Conservation (phyloP, 371 early-diverging fungal genomes). For the Mucor sp. region DNA sequence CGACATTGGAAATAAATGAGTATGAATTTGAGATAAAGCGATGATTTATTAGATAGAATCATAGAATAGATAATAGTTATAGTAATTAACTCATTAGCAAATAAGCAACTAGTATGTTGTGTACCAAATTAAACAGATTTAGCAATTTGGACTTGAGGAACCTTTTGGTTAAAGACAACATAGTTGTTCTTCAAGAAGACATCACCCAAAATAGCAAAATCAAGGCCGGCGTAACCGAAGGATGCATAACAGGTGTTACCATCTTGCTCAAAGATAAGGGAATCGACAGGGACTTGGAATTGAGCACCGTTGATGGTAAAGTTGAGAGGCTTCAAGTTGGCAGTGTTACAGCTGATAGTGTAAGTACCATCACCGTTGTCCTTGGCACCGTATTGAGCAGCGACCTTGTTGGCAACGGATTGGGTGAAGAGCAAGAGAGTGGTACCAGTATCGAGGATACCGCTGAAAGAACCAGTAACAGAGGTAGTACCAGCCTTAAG, state of each 20-base stretch:
- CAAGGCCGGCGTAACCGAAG: constrained; percentile 26
- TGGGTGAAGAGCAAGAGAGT: constrained; percentile 59
- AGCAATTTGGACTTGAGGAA: constrained; percentile 31
- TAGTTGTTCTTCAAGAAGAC: constrained; percentile 55
- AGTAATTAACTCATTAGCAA: neutral
- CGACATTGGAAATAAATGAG: neutral
- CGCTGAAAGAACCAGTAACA: constrained; percentile 23
- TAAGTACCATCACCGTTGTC: constrained; percentile 36
- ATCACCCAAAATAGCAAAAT: constrained; percentile 45
- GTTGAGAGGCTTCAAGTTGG: constrained; percentile 19
- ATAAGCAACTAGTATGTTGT: neutral
- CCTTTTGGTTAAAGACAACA: constrained; percentile 40
- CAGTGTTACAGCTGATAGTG: constrained; percentile 23
- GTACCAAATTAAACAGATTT: constrained; percentile 5
- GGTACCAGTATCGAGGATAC: constrained; percentile 68
- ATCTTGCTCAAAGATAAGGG: constrained; percentile 21
- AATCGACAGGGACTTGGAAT: constrained; percentile 25
- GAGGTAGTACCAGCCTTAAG: constrained; percentile 17
- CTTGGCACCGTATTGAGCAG: constrained; percentile 20
- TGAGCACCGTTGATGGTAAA: constrained; percentile 19
- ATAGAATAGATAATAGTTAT: neutral
- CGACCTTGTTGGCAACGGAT: constrained; percentile 31
- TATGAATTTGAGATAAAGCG: neutral
- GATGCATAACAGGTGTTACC: constrained; percentile 19
- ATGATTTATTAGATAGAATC: neutral